Base-by-base conservation (phyloP, 257 asterid genomes). In the Solanum pennellii region DNA sequence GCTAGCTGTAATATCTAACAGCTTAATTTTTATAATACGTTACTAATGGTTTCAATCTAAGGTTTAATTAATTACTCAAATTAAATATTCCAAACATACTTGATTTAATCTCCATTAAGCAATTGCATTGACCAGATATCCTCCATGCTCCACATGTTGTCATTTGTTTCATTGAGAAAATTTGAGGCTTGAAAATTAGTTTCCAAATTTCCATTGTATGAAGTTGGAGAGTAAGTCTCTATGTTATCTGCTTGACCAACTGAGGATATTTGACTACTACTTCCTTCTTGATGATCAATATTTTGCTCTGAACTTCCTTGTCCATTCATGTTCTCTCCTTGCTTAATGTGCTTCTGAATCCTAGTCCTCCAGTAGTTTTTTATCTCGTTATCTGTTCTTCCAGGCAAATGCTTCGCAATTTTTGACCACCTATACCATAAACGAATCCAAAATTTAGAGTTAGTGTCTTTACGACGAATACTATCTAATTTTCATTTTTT, bases 341-440 rank as follows among this genome's bases (percentile, higher is more conserved):
- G 69, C 69, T 94, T 96, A 13, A 95, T 92, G 29, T 92, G 98
- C 93, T 96, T 96, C 66, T 95, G 99, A 23, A 96, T 96, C 44
- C 98, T 91, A 37, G 98, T 96, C 93, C 99, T 91, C 99, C 99
- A 95, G 5, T 88, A 96, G 27, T 96, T 96, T 87, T 96, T 96
- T 89, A 96, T 96, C 45, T 96, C 99, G 14, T 96, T 96, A 75
- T 96, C 99, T 3, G 98, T 96, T 89, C 99, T 94, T 87, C 99
- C 99, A 0, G 99, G 98, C 20, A 96, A 82, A 86, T 96, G 98
- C 85, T 96, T 96, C 0, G 98, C 99, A 12, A 96, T 96, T 92
- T 96, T 96, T 27, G 99, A 96, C 99, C 99, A 95, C 95, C 99
- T 96, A 2, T 49, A 31, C 2, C 3, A 80, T 0, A 47, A 16